Conservation (phyloP, 192 early-diverging fungal species). For the Coemansia guatemalensis region DNA sequence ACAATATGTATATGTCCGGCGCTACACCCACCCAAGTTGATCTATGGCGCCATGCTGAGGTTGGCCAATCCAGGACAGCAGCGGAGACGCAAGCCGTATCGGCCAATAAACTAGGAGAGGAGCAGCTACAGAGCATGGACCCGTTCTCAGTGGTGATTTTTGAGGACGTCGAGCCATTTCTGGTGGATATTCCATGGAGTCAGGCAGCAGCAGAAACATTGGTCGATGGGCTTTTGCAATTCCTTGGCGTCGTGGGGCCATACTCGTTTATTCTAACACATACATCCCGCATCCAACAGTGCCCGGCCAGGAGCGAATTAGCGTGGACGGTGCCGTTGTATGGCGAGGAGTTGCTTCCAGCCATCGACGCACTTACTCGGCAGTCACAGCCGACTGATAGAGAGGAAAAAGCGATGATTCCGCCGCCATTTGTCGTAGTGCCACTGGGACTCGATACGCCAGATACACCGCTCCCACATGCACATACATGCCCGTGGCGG, state of each 20-base stretch:
- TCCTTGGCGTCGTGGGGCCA: conserved; percentile 35
- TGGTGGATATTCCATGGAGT: conserved; percentile 24
- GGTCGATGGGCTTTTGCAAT: conserved; percentile 25
- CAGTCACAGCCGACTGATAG: neutral
- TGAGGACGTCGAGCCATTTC: conserved; percentile 37
- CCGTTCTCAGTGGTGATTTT: conserved; percentile 31
- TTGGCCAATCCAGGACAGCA: too few species aligned
- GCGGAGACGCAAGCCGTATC: too few species aligned
- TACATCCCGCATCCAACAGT: neutral
- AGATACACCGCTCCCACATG: conserved; percentile 27
- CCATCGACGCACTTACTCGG: neutral
- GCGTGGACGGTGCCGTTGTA: conserved; percentile 18
- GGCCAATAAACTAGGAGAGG: neutral
- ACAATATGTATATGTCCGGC: too few species aligned
- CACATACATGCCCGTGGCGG: conserved; percentile 22
- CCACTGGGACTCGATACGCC: conserved; percentile 27
- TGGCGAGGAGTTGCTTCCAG: neutral
- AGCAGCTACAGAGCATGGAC: conserved; percentile 6
- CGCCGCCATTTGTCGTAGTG: conserved; percentile 18
- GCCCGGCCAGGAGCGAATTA: neutral
- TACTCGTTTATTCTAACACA: conserved; percentile 17
- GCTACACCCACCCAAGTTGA: too few species aligned
- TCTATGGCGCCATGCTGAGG: too few species aligned
- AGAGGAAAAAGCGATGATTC: neutral
- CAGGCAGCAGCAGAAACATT: conserved; percentile 5